Percentiles rank a stretch among this genome's conserved stretches.
These are phyloP conservation scores for Fusarium illudens DNA, from an alignment of 2,329 filamentous ascomycete genomes.

Conservation along the genomic window DNA sequence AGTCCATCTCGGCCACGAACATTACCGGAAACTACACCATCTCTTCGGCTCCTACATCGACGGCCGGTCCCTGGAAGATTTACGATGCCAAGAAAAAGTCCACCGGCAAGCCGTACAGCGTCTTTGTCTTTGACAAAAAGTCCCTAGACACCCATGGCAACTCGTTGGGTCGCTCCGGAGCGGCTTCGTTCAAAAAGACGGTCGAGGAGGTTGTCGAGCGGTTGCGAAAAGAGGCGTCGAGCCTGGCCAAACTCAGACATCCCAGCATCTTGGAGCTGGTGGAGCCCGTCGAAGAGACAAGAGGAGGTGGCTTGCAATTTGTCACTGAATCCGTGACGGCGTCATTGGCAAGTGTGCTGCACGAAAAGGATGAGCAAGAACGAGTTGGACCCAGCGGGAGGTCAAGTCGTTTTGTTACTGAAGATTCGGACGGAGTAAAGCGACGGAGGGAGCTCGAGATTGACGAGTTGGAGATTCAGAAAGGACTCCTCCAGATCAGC, in stretches of 20 bases:
- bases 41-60: conserved; percentile 76
- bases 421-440: conserved; percentile 77
- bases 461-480: conserved; percentile 97
- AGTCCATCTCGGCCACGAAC: conserved; percentile 89
- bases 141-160: conserved; percentile 70
- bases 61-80: conserved; percentile 94
- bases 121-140: conserved; percentile 95
- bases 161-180: conserved; percentile 53
- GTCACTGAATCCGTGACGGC: conserved; percentile 91
- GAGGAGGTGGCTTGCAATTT: conserved; percentile 92
- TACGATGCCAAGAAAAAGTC: conserved; percentile 98
- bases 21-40: conserved; percentile 93
- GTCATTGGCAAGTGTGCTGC: conserved; percentile 81
- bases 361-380: conserved; percentile 91
- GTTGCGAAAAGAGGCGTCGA: conserved; percentile 89
- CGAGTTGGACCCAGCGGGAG: conserved; percentile 71
- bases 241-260: conserved; percentile 86
- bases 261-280: conserved; percentile 91
- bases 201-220: conserved; percentile 92
- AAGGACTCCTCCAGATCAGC: conserved; percentile 89
- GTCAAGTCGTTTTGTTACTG: conserved; percentile 80
- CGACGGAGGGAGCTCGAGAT: conserved; percentile 86
- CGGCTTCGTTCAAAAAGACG: conserved; percentile 77
- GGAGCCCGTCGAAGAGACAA: conserved; percentile 94
- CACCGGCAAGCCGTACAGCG: conserved; percentile 85